These are phyloP conservation scores for Nidularia sp. DNA, from an alignment of 768 basidiomycete species.

Conservation along the genomic window DNA sequence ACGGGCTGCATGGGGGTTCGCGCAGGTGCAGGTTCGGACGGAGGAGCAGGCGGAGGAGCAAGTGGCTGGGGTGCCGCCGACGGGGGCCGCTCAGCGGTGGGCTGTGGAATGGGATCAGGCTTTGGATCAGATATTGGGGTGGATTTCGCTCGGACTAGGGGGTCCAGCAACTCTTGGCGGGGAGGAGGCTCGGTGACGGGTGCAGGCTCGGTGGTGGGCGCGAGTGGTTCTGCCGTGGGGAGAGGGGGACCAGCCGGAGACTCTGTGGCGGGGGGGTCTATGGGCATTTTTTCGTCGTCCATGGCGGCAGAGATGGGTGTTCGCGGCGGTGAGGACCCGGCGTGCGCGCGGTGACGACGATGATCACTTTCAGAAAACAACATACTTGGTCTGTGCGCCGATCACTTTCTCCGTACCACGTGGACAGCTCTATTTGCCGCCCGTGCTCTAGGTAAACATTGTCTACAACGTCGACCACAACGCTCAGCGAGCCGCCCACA, in stretches of 20 bases:
- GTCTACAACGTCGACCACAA: too few species aligned
- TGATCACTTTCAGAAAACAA: constrained; percentile 13
- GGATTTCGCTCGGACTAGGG: too few species aligned
- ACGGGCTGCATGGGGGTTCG: constrained; percentile 40
- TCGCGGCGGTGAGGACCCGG: background rate
- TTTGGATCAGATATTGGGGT: too few species aligned
- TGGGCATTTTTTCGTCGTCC: background rate
- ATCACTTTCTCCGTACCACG: constrained; percentile 19
- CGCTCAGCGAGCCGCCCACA: too few species aligned
- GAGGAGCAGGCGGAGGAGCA: constrained; percentile 1
- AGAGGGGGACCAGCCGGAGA: background rate
- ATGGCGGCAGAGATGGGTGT: background rate
- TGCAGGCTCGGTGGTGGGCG: background rate
- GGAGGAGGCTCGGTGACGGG: background rate
- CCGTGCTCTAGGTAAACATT: background rate
- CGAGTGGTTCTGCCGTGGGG: background rate
- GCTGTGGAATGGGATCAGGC: too few species aligned
- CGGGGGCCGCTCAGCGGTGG: too few species aligned
- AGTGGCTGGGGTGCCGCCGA: background rate
- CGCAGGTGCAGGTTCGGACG: background rate
- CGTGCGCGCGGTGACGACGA: constrained; percentile 1
- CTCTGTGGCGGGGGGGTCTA: constrained; percentile 3
- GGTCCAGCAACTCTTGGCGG: background rate
- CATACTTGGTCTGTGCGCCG: constrained; percentile 18
- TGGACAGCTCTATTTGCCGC: background rate